phyloP scores from a whole-genome alignment of 805 yeast species.

The Monosporozyma aquatica region DNA sequence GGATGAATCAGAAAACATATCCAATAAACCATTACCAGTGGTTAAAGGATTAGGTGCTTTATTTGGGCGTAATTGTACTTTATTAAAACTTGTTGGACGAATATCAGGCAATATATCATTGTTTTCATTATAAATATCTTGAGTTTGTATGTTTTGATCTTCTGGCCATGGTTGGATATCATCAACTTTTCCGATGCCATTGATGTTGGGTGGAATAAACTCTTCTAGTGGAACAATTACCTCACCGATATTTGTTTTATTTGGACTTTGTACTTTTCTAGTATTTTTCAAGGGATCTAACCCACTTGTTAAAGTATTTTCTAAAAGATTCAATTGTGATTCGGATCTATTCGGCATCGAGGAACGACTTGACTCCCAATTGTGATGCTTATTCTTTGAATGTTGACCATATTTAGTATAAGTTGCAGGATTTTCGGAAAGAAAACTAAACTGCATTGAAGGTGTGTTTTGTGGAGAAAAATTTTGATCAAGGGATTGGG shows the following conservation, averaged over 20 bases:
- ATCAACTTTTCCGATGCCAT: slow-evolving; percentile 27
- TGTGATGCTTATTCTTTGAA: neutral
- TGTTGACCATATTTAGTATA: neutral
- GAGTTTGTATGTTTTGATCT: neutral
- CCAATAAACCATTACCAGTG: slow-evolving; percentile 33
- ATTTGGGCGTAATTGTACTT: neutral
- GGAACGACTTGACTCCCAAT: slow-evolving; percentile 14
- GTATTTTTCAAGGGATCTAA: slow-evolving; percentile 1
- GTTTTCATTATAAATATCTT: slow-evolving; percentile 6
- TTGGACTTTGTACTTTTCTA: neutral
- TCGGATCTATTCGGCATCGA: slow-evolving; percentile 15
- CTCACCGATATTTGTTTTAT: slow-evolving; percentile 30
- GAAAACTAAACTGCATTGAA: slow-evolving; percentile 10
- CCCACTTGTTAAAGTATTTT: slow-evolving; percentile 3
- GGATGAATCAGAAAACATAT: slow-evolving; percentile 31
- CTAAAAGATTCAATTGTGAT: slow-evolving; percentile 13
- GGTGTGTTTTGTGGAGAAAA: slow-evolving; percentile 25
- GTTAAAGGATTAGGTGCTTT: neutral
- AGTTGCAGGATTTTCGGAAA: slow-evolving; percentile 6
- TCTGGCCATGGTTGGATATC: slow-evolving; percentile 11
- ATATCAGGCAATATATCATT: neutral
- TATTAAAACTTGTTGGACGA: slow-evolving; percentile 2
- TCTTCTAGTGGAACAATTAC: slow-evolving; percentile 33
- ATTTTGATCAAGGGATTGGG: slow-evolving; percentile 27
- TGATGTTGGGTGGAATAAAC: slow-evolving; percentile 27